Conservation (phyloP, 2,329 filamentous ascomycete genomes). For the Curvularia hawaiiensis region DNA sequence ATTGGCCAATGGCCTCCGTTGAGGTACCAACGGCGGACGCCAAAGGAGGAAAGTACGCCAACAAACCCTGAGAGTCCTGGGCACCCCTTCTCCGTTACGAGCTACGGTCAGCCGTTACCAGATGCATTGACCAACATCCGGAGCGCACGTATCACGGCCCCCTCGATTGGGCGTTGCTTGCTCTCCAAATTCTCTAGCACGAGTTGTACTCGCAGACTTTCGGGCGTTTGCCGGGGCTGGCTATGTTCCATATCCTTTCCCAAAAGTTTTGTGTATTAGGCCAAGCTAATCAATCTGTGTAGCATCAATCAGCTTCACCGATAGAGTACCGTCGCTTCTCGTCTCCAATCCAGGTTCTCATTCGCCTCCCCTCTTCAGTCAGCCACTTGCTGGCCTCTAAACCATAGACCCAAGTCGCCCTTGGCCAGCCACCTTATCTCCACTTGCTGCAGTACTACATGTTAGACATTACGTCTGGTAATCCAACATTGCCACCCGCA, state of each 20-base stretch:
- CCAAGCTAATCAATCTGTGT: conserved; percentile 46
- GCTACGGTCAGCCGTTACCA: conserved; percentile 28
- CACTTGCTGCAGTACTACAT: conserved; percentile 47
- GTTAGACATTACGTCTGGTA: conserved; percentile 43
- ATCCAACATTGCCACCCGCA: conserved; percentile 43
- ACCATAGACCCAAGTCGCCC: conserved; percentile 40
- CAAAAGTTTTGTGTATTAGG: conserved; percentile 28
- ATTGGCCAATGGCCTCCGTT: conserved; percentile 37
- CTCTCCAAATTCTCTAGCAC: conserved; percentile 19
- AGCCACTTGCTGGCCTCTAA: conserved; percentile 33
- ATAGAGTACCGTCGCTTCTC: conserved; percentile 31
- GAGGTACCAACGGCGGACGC: conserved; percentile 27
- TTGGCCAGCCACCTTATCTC: conserved; percentile 55
- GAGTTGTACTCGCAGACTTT: conserved; percentile 23
- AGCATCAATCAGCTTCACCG: conserved; percentile 38
- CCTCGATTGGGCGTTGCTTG: conserved; percentile 26
- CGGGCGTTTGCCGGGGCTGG: conserved; percentile 32
- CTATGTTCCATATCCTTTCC: conserved; percentile 27
- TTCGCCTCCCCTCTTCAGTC: conserved; percentile 40
- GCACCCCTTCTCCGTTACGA: conserved; percentile 22
- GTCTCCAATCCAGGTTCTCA: conserved; percentile 31
- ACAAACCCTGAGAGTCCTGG: conserved; percentile 25
- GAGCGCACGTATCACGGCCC: conserved; percentile 22
- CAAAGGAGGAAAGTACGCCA: conserved; percentile 27
- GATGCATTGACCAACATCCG: conserved; percentile 33